Conservation (phyloP, 2,329 filamentous ascomycete species). For the Colletotrichum sp. region DNA sequence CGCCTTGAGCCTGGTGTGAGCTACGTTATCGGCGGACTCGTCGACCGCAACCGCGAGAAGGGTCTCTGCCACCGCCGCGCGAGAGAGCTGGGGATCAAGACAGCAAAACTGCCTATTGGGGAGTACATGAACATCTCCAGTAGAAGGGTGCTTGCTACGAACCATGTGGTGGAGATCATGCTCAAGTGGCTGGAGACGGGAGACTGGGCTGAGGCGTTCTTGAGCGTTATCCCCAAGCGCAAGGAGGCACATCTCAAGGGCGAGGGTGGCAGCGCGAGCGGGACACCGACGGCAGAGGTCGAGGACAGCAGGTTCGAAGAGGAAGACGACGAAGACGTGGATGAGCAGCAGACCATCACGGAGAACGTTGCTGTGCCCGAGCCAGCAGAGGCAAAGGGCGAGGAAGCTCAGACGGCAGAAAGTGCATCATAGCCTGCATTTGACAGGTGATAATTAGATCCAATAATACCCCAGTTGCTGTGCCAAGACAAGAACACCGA, state of each 20-base stretch:
- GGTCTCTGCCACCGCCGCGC: constrained; percentile 89
- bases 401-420: background rate
- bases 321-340: constrained; percentile 31
- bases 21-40: constrained; percentile 92
- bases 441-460: constrained; percentile 6
- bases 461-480: constrained; percentile 12
- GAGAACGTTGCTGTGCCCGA: background rate
- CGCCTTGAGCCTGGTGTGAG: constrained; percentile 85
- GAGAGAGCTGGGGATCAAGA: constrained; percentile 75
- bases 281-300: constrained; percentile 28
- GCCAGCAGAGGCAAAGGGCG: background rate
- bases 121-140: constrained; percentile 92
- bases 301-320: constrained; percentile 29
- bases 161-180: constrained; percentile 98
- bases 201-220: constrained; percentile 91
- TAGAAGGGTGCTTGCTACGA: constrained; percentile 86
- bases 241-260: constrained; percentile 77
- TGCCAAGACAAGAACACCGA: constrained; percentile 2
- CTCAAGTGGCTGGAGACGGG: constrained; percentile 87
- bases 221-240: constrained; percentile 85
- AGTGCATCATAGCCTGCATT: constrained; percentile 5
- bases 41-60: constrained; percentile 97
- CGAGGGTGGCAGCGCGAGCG: constrained; percentile 11
- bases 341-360: constrained; percentile 27
- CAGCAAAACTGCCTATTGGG: constrained; percentile 92